Base-by-base conservation (phyloP, 495 filamentous ascomycete species). In the Penicillium cinerascens region DNA sequence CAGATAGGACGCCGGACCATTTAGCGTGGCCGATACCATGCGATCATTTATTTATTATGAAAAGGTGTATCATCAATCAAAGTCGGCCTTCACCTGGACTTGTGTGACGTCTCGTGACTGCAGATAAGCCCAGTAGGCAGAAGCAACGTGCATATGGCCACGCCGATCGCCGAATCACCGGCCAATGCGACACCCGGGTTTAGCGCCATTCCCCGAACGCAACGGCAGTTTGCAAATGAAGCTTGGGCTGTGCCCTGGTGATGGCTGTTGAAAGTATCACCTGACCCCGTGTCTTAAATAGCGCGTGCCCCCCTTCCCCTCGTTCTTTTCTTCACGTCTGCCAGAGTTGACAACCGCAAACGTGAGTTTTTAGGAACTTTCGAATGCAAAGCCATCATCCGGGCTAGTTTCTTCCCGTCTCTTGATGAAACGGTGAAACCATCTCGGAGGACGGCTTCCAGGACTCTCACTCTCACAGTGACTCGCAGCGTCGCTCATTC, bases 341-440 rank as follows among this genome's bases (percentile, higher is more conserved):
- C 60, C 55, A 67, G 71, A 74, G 71, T 72, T 63, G 69, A 69
- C 67, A 67, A 65, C 44, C 54, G 67, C 69, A 29, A 49, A 16
- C 65, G 63, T 60, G 57, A 58, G 49, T 67, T 54, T 56, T 46
- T 65, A 35, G 47, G 42, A 59, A 66, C 63, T 65, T 59, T 47
- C 65, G 62, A 63, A 58, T 53, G 66, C 66, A 65, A 56, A 69
- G 64, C 61, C 48, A 51, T 52, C 51, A 41, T 60, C 60, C 56
- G 47, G 42, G 50, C 49, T 41, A 29, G 46, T 41, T 54, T 55
- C 51, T 46, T 53, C 44, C 45, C 44, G 56, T 60, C 52, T 63
- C 61, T 65, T 63, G 39, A 63, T 40, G 63, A 62, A 52, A 58
- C 51, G 65, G 58, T 56, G 51, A 39, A 46, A 43, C 49, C 52